Evolutionary conservation across 2,329 filamentous ascomycete genomes (phyloP).

Genomic region (Cladosporium sp.): DNA sequence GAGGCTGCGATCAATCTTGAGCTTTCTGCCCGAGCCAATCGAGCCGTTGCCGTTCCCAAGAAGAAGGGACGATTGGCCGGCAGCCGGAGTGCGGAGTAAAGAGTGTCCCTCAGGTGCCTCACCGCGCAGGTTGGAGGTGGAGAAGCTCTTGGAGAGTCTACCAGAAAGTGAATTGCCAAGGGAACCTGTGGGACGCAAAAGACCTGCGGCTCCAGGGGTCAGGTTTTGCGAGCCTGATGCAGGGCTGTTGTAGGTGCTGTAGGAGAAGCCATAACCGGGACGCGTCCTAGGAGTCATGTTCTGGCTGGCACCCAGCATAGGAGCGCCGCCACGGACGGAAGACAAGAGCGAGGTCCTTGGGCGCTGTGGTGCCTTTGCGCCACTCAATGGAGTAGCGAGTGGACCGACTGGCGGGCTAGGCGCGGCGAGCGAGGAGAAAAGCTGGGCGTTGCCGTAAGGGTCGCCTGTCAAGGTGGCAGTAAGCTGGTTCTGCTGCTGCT

Average conservation of each 20-base stretch:
- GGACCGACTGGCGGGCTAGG: slow-evolving; percentile 77
- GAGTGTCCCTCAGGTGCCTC: slow-evolving; percentile 52
- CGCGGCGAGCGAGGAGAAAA: slow-evolving; percentile 74
- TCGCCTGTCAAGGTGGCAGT: slow-evolving; percentile 69
- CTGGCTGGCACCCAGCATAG: slow-evolving; percentile 18
- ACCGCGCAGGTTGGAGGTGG: slow-evolving; percentile 80
- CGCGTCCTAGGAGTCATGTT: slow-evolving; percentile 17
- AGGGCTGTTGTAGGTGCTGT: slow-evolving; percentile 87
- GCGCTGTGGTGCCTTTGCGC: slow-evolving; percentile 50
- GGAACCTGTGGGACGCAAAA: slow-evolving; percentile 62
- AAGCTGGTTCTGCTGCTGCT: slow-evolving; percentile 57
- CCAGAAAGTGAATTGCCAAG: slow-evolving; percentile 59
- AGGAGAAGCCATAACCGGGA: slow-evolving; percentile 81
- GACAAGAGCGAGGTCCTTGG: slow-evolving; percentile 33
- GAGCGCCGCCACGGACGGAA: slow-evolving; percentile 18
- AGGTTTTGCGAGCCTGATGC: slow-evolving; percentile 58
- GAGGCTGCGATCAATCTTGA: slow-evolving; percentile 88
- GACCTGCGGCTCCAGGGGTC: slow-evolving; percentile 67
- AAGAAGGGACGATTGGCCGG: slow-evolving; percentile 17
- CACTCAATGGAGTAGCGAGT: slow-evolving; percentile 83
- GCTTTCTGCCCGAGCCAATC: slow-evolving; percentile 76
- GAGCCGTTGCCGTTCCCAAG: slow-evolving; percentile 51
- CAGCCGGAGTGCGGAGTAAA: slow-evolving; percentile 16
- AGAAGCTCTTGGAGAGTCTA: slow-evolving; percentile 79
- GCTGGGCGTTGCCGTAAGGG: slow-evolving; percentile 84